phyloP scores from a whole-genome alignment of 305 asterid genomes.

The Caryopteris hybrid region DNA sequence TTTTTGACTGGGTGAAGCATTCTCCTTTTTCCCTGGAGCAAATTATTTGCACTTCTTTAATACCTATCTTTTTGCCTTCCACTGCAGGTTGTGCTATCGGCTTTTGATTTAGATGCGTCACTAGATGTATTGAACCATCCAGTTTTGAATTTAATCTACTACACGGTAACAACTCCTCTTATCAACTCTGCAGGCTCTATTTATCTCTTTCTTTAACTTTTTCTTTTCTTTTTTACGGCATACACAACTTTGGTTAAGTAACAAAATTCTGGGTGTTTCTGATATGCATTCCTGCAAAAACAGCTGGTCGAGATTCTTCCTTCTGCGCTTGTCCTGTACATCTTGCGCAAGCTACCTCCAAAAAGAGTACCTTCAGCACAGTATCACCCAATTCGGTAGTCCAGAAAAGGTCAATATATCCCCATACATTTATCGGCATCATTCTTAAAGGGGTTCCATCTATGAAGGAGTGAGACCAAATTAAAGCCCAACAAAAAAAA shows the following conservation, averaged over 20 bases:
- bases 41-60: neutral
- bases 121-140: constrained; percentile 88
- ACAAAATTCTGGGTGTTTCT: neutral
- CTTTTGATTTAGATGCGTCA: constrained; percentile 68
- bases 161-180: constrained; percentile 49
- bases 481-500: constrained; percentile 18
- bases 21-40: neutral
- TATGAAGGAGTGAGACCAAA: constrained; percentile 14
- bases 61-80: neutral
- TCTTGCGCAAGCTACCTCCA: constrained; percentile 90
- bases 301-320: constrained; percentile 97
- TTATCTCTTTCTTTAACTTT: too few species aligned
- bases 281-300: constrained; percentile 15
- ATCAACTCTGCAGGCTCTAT: too few species aligned
- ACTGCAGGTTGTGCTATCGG: constrained; percentile 74
- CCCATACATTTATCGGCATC: neutral
- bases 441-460: constrained; percentile 10
- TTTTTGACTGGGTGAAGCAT: neutral
- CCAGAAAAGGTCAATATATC: neutral
- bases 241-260: too few species aligned
- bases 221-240: too few species aligned
- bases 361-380: constrained; percentile 65
- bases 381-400: constrained; percentile 79
- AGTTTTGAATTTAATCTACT: constrained; percentile 64
- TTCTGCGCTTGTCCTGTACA: constrained; percentile 85